A percentile compares a stretch with the other conserved stretches of the same genome.
Evolutionary conservation across 495 filamentous ascomycete genomes (phyloP).

Genomic region (Penicillium longicatenatum): DNA sequence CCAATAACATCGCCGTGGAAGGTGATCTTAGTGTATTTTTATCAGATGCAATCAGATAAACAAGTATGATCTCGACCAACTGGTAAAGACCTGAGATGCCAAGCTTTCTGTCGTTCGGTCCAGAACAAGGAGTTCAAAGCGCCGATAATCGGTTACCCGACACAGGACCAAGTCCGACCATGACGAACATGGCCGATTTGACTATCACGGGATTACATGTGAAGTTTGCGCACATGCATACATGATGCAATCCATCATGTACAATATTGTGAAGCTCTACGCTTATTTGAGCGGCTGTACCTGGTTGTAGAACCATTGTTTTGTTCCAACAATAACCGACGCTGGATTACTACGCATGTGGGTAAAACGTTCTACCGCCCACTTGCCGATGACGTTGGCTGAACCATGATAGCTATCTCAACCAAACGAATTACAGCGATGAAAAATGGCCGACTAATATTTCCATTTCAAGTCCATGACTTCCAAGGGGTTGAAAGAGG

Average conservation of each 20-base stretch:
- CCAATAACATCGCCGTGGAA: not conserved
- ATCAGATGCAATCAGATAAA: constrained; percentile 3
- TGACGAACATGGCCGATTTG: not conserved
- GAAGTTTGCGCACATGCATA: not conserved
- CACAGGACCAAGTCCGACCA: not conserved
- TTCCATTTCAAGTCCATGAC: not conserved
- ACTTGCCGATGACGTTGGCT: not conserved
- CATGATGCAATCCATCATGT: not conserved
- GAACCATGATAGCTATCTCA: not conserved
- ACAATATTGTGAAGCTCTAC: not conserved
- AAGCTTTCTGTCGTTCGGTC: constrained; percentile 3
- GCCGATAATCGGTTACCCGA: constrained; percentile 31
- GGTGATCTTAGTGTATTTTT: not conserved
- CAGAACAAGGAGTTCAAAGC: constrained; percentile 2
- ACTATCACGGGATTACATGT: constrained; percentile 2
- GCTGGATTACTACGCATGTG: constrained; percentile 1
- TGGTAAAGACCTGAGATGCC: constrained; percentile 7
- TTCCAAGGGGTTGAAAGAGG: not conserved
- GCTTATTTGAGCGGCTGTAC: not conserved
- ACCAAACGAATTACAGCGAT: not conserved
- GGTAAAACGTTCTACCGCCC: constrained; percentile 31
- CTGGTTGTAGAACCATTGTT: not conserved
- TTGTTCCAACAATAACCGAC: not conserved
- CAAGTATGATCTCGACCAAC: not conserved
- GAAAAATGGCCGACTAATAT: not conserved